Evolutionary conservation across 2,329 filamentous ascomycete genomes (phyloP).

Genomic region (Fusarium piperis): DNA sequence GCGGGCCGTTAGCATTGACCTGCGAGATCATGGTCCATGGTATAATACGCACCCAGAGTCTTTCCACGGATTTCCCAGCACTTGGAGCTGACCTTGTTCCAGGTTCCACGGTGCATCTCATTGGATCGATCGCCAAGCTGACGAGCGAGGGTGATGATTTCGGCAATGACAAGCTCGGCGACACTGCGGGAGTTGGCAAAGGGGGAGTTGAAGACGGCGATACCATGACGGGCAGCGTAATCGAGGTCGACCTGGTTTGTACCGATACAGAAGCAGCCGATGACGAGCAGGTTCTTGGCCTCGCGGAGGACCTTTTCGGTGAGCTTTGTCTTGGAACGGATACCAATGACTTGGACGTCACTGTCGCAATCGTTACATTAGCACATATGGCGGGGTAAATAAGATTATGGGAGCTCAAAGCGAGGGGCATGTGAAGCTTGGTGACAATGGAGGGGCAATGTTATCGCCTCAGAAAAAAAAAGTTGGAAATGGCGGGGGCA

Average conservation of each 20-base stretch:
- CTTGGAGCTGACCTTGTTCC: slow-evolving; percentile 97
- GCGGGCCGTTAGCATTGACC: not conserved
- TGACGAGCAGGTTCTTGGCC: slow-evolving; percentile 93
- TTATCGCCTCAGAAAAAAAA: slow-evolving; percentile 17
- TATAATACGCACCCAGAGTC: slow-evolving; percentile 74
- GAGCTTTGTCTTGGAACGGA: slow-evolving; percentile 97
- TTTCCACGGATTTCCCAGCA: slow-evolving; percentile 99
- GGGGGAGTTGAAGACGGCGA: slow-evolving; percentile 98
- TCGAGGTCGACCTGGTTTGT: slow-evolving; percentile 94
- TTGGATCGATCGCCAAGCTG: slow-evolving; percentile 93
- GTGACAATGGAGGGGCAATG: slow-evolving; percentile 27
- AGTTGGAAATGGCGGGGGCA: slow-evolving; percentile 29
- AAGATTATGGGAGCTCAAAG: slow-evolving; percentile 1
- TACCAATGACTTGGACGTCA: slow-evolving; percentile 96
- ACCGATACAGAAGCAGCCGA: slow-evolving; percentile 99
- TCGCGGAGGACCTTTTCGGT: slow-evolving; percentile 84
- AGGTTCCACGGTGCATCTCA: slow-evolving; percentile 92
- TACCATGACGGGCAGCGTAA: slow-evolving; percentile 83
- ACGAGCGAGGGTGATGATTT: slow-evolving; percentile 90
- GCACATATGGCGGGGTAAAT: slow-evolving; percentile 21
- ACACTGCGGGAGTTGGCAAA: slow-evolving; percentile 98
- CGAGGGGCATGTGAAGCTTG: slow-evolving; percentile 17
- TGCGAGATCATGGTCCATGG: not conserved
- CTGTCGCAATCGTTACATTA: slow-evolving; percentile 54
- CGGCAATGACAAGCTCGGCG: slow-evolving; percentile 92